Evolutionary conservation across 345 rosid species (phyloP).

Genomic region (Citrus unshiu): DNA sequence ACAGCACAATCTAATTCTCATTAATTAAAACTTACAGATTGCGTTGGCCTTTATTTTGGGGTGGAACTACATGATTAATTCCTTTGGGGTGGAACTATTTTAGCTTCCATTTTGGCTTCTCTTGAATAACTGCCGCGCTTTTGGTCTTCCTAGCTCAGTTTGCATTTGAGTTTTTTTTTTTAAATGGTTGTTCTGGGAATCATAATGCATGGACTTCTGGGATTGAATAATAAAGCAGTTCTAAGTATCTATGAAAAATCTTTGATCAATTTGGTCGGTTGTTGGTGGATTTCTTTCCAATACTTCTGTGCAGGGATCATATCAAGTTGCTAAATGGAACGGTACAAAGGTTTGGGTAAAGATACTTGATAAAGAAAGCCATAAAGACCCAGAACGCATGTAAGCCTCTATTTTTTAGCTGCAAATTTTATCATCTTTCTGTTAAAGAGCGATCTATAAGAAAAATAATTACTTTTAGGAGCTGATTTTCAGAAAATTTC

Average conservation of each 20-base stretch:
- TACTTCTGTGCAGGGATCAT: constrained; percentile 56
- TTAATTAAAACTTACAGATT: not conserved
- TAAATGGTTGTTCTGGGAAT: not conserved
- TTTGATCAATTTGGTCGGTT: not conserved
- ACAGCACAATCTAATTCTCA: not conserved
- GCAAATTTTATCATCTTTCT: not conserved
- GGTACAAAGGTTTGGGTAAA: constrained; percentile 91
- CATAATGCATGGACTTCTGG: not conserved
- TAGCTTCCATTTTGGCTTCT: not conserved
- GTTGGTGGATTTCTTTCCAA: not conserved
- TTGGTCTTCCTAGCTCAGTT: not conserved
- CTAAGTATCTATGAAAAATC: not conserved
- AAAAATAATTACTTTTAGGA: not conserved
- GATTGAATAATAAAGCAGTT: no score
- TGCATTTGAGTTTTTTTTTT: not conserved
- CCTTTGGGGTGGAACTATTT: not conserved
- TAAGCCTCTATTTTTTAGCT: not conserved
- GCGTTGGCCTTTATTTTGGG: not conserved
- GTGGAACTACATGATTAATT: not conserved
- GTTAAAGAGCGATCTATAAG: not conserved
- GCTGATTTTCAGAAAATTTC: not conserved
- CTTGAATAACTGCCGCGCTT: not conserved
- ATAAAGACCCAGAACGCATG: constrained; percentile 72
- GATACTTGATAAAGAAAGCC: constrained; percentile 79
- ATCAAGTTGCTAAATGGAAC: constrained; percentile 99